Conservation (phyloP, 177 flowering plant genomes). For the Vitis hybrid region DNA sequence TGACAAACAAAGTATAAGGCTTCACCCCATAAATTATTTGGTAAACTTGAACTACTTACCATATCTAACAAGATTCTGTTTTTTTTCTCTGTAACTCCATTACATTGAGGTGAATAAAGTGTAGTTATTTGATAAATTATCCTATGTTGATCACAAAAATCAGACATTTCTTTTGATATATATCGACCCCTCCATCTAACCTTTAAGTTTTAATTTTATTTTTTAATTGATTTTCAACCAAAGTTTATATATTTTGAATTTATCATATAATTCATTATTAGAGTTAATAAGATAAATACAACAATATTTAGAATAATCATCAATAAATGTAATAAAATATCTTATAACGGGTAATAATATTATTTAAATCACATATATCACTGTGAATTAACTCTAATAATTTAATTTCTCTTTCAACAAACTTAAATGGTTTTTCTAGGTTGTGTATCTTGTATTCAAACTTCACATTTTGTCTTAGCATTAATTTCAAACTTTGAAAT, state of each 20-base stretch:
- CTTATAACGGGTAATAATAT: too few relatives aligned
- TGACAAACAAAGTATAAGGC: conserved; percentile 1
- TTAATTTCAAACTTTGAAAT: too few relatives aligned
- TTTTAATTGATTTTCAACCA: neutral
- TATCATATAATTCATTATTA: neutral
- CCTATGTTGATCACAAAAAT: conserved; percentile 5
- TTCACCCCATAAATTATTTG: too few relatives aligned
- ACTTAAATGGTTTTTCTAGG: neutral
- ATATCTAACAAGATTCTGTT: conserved; percentile 1
- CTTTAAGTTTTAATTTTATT: conserved; percentile 6
- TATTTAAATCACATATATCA: too few relatives aligned
- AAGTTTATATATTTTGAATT: neutral
- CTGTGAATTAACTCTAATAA: too few relatives aligned
- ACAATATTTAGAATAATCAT: too few relatives aligned
- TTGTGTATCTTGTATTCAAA: too few relatives aligned
- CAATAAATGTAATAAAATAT: too few relatives aligned
- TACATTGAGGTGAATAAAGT: conserved; percentile 7
- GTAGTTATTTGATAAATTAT: conserved; percentile 1
- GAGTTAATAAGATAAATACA: too few relatives aligned
- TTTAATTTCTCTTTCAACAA: neutral
- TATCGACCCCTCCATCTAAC: conserved; percentile 11
- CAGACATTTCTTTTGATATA: neutral
- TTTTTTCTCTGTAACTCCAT: neutral
- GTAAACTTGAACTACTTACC: too few relatives aligned
- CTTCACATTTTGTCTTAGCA: too few relatives aligned